Evolutionary conservation across 2,329 filamentous ascomycete genomes (phyloP).

Genomic region (Xylaria sp.): DNA sequence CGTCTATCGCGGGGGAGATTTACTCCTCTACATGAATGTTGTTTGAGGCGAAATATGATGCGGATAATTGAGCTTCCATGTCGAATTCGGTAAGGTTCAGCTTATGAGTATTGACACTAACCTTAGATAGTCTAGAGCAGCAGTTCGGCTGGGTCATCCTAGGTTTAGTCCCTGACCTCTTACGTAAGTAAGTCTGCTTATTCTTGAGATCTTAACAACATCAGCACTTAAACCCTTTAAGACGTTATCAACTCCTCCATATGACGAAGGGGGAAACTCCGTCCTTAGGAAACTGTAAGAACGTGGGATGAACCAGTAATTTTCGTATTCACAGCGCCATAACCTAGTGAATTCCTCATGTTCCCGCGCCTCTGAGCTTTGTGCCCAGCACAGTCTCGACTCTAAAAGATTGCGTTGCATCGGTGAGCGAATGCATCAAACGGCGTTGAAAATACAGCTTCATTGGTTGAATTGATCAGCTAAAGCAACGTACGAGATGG

Average conservation of each 20-base stretch:
- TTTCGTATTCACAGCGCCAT: too few relatives aligned
- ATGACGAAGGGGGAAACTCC: too few relatives aligned
- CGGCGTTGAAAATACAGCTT: background rate
- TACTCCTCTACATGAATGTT: background rate
- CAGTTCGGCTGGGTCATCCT: background rate
- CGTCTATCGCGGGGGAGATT: background rate
- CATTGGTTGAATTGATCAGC: background rate
- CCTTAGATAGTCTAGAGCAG: background rate
- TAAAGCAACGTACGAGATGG: background rate
- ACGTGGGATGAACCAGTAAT: too few relatives aligned
- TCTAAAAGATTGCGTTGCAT: background rate
- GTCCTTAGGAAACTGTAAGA: too few relatives aligned
- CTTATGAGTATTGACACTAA: background rate
- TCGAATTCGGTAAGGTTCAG: constrained; percentile 11
- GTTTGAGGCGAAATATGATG: background rate
- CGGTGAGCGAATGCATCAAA: background rate
- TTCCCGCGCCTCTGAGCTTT: too few relatives aligned
- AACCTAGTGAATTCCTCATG: too few relatives aligned
- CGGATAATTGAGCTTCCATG: constrained; percentile 7
- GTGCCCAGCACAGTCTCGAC: too few relatives aligned
- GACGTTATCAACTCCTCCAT: background rate
- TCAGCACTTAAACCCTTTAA: background rate
- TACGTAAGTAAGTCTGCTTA: constrained; percentile 6
- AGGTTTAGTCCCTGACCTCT: background rate
- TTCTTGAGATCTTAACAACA: background rate